A percentile compares a stretch with the other conserved stretches of the same genome.
Evolutionary conservation across 768 basidiomycete genomes (phyloP).

Genomic region (Hirschioporus abietinus): DNA sequence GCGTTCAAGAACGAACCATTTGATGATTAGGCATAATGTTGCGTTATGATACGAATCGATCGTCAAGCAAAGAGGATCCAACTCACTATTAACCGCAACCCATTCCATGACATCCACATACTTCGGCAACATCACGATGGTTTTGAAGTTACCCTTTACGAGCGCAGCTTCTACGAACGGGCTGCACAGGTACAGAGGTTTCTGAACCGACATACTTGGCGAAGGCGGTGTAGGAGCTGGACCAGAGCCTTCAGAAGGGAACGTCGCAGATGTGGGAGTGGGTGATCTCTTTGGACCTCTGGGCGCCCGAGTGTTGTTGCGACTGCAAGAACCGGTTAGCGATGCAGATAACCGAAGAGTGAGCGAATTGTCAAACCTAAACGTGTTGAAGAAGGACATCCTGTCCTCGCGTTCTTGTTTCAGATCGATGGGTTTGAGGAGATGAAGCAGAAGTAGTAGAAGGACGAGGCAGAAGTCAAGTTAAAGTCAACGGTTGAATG

Average conservation of each 20-base stretch:
- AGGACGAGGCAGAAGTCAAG: too few relatives aligned
- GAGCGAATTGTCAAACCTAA: slow-evolving; percentile 47
- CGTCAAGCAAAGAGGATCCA: slow-evolving; percentile 7
- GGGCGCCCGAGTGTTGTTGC: slow-evolving; percentile 72
- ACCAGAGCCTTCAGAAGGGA: slow-evolving; percentile 40
- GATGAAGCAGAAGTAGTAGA: too few relatives aligned
- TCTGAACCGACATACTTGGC: slow-evolving; percentile 31
- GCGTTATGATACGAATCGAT: too few relatives aligned
- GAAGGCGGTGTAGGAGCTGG: slow-evolving; percentile 37
- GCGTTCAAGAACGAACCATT: slow-evolving; percentile 1
- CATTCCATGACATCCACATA: slow-evolving; percentile 96
- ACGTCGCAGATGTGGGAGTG: slow-evolving; percentile 66
- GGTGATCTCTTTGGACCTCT: slow-evolving; percentile 66
- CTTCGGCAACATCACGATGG: slow-evolving; percentile 93
- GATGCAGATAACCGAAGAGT: slow-evolving; percentile 1
- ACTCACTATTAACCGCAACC: slow-evolving; percentile 91
- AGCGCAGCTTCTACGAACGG: slow-evolving; percentile 94
- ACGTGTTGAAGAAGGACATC: slow-evolving; percentile 85
- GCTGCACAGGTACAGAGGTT: slow-evolving; percentile 85
- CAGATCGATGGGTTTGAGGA: too few relatives aligned
- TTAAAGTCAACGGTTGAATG: too few relatives aligned
- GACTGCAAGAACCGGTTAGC: slow-evolving; percentile 32
- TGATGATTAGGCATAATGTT: background rate
- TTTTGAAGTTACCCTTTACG: slow-evolving; percentile 98
- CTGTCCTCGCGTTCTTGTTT: slow-evolving; percentile 20